phyloP scores from a whole-genome alignment of 495 filamentous ascomycete species.

The Aspergillus incahuasiensis region DNA sequence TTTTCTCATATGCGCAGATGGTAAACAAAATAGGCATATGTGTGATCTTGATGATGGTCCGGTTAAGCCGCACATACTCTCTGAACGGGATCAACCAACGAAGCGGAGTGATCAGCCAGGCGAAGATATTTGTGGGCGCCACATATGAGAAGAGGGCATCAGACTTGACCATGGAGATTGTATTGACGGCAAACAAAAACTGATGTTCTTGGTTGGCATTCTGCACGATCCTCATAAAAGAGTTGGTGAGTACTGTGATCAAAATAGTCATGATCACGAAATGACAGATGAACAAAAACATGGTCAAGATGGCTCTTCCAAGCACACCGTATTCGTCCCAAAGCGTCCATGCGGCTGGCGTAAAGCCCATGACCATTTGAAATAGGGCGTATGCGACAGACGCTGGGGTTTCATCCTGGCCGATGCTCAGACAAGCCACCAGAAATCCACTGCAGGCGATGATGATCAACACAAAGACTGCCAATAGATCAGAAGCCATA shows the following conservation, averaged over 20 bases:
- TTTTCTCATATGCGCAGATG: slow-evolving; percentile 82
- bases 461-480: slow-evolving; percentile 74
- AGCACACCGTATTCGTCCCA: slow-evolving; percentile 78
- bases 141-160: slow-evolving; percentile 90
- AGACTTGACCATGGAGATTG: slow-evolving; percentile 93
- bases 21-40: slow-evolving; percentile 81
- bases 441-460: slow-evolving; percentile 91
- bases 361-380: slow-evolving; percentile 88
- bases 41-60: slow-evolving; percentile 81
- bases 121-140: slow-evolving; percentile 81
- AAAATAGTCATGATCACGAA: slow-evolving; percentile 92
- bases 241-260: slow-evolving; percentile 88
- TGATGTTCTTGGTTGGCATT: slow-evolving; percentile 92
- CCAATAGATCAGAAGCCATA: slow-evolving; percentile 83
- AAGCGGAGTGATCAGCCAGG: slow-evolving; percentile 77
- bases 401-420: slow-evolving; percentile 48
- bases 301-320: slow-evolving; percentile 65
- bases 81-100: slow-evolving; percentile 73
- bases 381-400: slow-evolving; percentile 83
- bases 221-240: slow-evolving; percentile 87
- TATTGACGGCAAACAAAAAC: slow-evolving; percentile 90
- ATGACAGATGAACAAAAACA: slow-evolving; percentile 90
- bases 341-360: slow-evolving; percentile 64
- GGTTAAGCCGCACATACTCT: slow-evolving; percentile 74
- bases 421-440: slow-evolving; percentile 75